Conservation (phyloP, 306 rosid species). For the Cicer bijugum region DNA sequence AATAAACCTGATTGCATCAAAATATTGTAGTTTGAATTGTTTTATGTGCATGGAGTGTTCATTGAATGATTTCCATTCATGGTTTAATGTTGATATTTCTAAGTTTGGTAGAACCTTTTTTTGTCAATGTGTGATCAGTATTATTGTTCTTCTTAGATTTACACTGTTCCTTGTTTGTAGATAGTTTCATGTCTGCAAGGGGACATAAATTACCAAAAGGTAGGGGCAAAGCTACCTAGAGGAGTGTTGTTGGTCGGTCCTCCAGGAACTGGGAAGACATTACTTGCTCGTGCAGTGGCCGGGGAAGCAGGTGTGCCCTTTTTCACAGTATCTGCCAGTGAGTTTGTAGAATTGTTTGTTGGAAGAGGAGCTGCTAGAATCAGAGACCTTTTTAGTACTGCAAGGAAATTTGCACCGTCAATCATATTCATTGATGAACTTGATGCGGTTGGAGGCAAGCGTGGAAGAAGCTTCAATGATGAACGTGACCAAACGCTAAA, state of each 20-base stretch:
- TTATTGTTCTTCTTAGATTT: constrained; percentile 40
- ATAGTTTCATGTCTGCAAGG: constrained; percentile 93
- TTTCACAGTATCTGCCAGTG: constrained; percentile 94
- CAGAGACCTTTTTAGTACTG: constrained; percentile 81
- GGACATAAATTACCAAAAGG: constrained; percentile 77
- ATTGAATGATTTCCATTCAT: background rate
- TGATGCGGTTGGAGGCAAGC: constrained; percentile 96
- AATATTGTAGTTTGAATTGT: constrained; percentile 14
- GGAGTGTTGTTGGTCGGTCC: constrained; percentile 95
- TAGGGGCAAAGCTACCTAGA: constrained; percentile 91
- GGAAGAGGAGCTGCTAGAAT: constrained; percentile 98
- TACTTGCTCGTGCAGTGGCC: constrained; percentile 96
- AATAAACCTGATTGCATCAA: constrained; percentile 17
- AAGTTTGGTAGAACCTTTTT: constrained; percentile 10
- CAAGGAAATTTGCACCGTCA: constrained; percentile 86
- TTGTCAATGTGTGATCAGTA: constrained; percentile 31
- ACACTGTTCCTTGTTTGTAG: constrained; percentile 55
- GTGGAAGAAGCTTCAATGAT: constrained; percentile 94
- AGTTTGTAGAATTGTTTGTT: constrained; percentile 94
- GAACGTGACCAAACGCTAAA: constrained; percentile 95
- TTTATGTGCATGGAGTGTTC: background rate
- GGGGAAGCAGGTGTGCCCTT: constrained; percentile 99
- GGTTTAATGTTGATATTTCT: background rate
- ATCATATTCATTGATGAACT: constrained; percentile 94
- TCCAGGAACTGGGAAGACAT: constrained; percentile 96